These are phyloP conservation scores for Boletus mariae DNA, from an alignment of 1,284 basidiomycete genomes.

Conservation along the genomic window DNA sequence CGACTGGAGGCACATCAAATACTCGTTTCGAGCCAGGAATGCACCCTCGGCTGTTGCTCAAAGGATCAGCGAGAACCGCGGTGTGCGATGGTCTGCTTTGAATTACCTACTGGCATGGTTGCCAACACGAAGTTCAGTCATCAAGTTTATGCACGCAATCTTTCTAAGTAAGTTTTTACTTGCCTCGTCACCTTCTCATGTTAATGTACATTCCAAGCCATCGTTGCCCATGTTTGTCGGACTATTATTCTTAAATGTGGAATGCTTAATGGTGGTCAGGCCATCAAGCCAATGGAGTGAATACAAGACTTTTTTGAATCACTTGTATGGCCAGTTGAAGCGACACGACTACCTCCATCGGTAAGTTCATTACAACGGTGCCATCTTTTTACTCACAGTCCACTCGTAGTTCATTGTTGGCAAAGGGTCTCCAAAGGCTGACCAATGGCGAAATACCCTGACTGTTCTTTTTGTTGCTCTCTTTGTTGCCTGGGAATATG, in stretches of 20 bases:
- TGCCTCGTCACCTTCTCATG: background rate
- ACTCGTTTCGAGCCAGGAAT: background rate
- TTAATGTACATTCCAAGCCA: background rate
- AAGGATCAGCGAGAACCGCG: background rate
- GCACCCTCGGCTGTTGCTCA: background rate
- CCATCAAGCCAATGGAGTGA: background rate
- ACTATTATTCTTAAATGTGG: background rate
- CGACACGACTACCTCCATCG: background rate
- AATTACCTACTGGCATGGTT: background rate
- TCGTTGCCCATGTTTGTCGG: background rate
- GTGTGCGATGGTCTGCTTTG: background rate
- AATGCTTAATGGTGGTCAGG: background rate
- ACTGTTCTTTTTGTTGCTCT: background rate
- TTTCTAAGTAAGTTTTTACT: background rate
- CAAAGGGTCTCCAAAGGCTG: background rate
- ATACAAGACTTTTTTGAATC: background rate
- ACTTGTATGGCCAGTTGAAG: background rate
- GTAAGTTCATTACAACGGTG: too few relatives aligned
- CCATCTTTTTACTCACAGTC: too few relatives aligned
- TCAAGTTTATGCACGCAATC: background rate
- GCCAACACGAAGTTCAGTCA: background rate
- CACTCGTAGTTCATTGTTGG: background rate
- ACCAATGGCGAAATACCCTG: background rate
- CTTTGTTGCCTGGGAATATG: background rate
- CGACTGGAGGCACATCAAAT: background rate